Base-by-base conservation (phyloP, 257 asterid genomes). In the Echium plantagineum region DNA sequence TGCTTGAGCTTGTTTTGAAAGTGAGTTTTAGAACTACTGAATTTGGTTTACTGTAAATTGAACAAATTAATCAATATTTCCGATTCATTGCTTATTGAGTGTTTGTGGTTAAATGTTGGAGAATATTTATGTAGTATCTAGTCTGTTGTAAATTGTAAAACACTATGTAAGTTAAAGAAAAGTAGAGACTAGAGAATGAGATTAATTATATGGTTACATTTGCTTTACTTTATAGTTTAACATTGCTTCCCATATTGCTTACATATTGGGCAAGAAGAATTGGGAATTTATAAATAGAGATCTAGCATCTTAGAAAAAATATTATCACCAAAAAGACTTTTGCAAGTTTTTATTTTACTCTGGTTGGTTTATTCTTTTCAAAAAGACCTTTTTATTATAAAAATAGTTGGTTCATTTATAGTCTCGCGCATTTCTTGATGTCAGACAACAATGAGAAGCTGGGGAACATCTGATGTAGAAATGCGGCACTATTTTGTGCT, bases 401-500 rank as follows among this genome's bases (percentile, higher is more conserved):
- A 42, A 2, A 28, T 28, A 28, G 3, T 13, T 42, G 17, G 2
- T 42, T 38, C 13, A 42, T 12, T 42, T 10, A 42, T 42, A 5
- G 54, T 42, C 8, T 53, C n/a, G 24, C 26, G 18, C 10, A 18
- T 53, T 67, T 22, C 58, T 24, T 22, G 12, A 47, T 69, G 21
- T 48, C 90, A 87, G 96, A 83, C 78, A 74, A 79, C 77, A 24
- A 72, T 66, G 85, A 79, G 78, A 74, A 77, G 74, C 62, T 75
- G 93, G 95, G 82, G 86, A 78, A 81, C 81, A 17, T 51, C 85
- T 63, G 85, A 82, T 67, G 73, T n/a, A 22, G 93, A 85, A 66
- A 75, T 57, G 55, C 86, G 74, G 71, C 90, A 94, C 20, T 85
- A 80, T 75, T 91, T 83, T 63, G 79, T 84, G 68, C 80, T 91